phyloP scores from a whole-genome alignment of 441 rosid genomes.

The Euphorbia celastroides region DNA sequence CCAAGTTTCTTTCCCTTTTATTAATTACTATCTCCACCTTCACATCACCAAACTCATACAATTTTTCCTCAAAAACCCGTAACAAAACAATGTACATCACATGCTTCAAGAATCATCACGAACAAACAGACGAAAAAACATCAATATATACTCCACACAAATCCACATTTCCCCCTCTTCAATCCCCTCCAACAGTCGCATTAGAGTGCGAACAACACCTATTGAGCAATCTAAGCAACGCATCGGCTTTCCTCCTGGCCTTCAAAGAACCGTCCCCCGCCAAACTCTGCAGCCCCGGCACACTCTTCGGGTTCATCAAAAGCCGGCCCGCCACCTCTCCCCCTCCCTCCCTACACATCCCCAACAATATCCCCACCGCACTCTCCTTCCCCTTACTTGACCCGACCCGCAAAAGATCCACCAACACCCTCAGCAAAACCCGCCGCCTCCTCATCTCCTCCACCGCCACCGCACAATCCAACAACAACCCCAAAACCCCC shows the following conservation, averaged over 20 bases:
- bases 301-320: slow-evolving; percentile 53
- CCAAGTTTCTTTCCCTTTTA: too few relatives aligned
- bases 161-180: slow-evolving; percentile 24
- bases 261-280: slow-evolving; percentile 50
- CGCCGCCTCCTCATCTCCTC: slow-evolving; percentile 42
- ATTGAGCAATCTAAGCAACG: slow-evolving; percentile 56
- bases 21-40: too few relatives aligned
- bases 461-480: slow-evolving; percentile 43
- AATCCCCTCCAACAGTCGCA: neutral
- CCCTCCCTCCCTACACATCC: slow-evolving; percentile 58
- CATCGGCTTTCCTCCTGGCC: slow-evolving; percentile 62
- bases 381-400: slow-evolving; percentile 62
- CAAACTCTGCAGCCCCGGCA: slow-evolving; percentile 58
- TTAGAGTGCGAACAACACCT: slow-evolving; percentile 50
- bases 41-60: too few relatives aligned
- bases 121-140: slow-evolving; percentile 14
- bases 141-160: slow-evolving; percentile 20
- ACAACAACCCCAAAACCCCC: slow-evolving; percentile 36
- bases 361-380: slow-evolving; percentile 50
- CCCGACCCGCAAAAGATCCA: slow-evolving; percentile 58
- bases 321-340: slow-evolving; percentile 45
- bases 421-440: slow-evolving; percentile 46
- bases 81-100: neutral
- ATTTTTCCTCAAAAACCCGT: too few relatives aligned
- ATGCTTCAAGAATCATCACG: slow-evolving; percentile 9